These are phyloP conservation scores for Dactylellina cionopaga DNA, from an alignment of 2,329 filamentous ascomycete genomes.

Conservation along the genomic window DNA sequence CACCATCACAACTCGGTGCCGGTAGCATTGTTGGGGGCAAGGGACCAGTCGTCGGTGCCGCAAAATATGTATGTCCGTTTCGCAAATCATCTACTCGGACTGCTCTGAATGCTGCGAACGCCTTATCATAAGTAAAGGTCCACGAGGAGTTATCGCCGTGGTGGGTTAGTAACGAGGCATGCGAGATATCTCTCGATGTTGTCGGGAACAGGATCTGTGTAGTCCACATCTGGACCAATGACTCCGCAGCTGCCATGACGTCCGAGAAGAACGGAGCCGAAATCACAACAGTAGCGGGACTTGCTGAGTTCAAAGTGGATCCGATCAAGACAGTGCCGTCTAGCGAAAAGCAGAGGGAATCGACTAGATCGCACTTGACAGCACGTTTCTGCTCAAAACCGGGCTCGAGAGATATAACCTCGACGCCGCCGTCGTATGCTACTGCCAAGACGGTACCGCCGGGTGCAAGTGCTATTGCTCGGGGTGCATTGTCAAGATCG, in stretches of 20 bases:
- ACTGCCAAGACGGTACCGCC: conserved; percentile 83
- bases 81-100: conserved; percentile 78
- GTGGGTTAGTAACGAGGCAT: conserved; percentile 74
- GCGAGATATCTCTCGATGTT: conserved; percentile 79
- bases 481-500: conserved; percentile 79
- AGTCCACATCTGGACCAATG: conserved; percentile 81
- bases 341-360: conserved; percentile 77
- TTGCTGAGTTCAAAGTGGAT: conserved; percentile 73
- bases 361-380: conserved; percentile 80
- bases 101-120: conserved; percentile 80
- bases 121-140: conserved; percentile 80
- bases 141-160: conserved; percentile 74
- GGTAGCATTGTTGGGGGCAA: conserved; percentile 75
- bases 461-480: conserved; percentile 81
- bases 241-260: conserved; percentile 67
- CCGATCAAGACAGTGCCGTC: conserved; percentile 82
- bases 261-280: conserved; percentile 81
- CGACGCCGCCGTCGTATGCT: conserved; percentile 87
- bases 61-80: conserved; percentile 82
- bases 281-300: conserved; percentile 77
- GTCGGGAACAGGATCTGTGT: conserved; percentile 86
- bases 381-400: conserved; percentile 73
- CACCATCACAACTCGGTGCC: conserved; percentile 74
- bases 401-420: conserved; percentile 78
- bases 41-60: conserved; percentile 67